Evolutionary conservation across 1,284 basidiomycete genomes (phyloP).

Genomic region (Malassezia equina): DNA sequence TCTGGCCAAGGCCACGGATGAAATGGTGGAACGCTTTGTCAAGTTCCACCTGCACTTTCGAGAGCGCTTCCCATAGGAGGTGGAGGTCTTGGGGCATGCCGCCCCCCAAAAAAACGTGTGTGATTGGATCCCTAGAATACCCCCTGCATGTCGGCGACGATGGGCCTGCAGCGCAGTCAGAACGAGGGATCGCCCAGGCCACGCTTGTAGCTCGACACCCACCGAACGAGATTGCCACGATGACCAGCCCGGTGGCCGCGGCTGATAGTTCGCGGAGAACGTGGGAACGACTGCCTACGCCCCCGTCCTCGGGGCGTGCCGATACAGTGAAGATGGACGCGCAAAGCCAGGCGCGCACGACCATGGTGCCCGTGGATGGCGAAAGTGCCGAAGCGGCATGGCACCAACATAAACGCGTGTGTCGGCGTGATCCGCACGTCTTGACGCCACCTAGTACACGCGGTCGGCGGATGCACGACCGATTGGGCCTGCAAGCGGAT

Average conservation of each 20-base stretch:
- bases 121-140: background rate
- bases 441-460: slow-evolving; percentile 16
- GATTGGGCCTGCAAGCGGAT: background rate
- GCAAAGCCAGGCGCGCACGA: background rate
- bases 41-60: slow-evolving; percentile 39
- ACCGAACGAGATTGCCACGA: background rate
- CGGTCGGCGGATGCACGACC: slow-evolving; percentile 9
- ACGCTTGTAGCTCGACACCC: background rate
- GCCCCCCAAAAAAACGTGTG: background rate
- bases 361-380: background rate
- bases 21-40: slow-evolving; percentile 38
- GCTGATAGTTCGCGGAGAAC: background rate
- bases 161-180: background rate
- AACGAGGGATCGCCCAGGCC: background rate
- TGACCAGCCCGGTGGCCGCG: background rate
- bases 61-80: slow-evolving; percentile 17
- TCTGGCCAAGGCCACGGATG: slow-evolving; percentile 44
- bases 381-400: background rate
- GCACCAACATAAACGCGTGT: slow-evolving; percentile 3
- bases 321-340: background rate
- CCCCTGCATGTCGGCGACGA: background rate
- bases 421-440: slow-evolving; percentile 1
- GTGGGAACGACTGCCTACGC: slow-evolving; percentile 6
- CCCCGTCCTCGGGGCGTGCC: slow-evolving; percentile 2
- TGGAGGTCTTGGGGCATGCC: background rate